Base-by-base conservation (phyloP, 1,284 basidiomycete genomes). In the Leccinum pallidistipes region DNA sequence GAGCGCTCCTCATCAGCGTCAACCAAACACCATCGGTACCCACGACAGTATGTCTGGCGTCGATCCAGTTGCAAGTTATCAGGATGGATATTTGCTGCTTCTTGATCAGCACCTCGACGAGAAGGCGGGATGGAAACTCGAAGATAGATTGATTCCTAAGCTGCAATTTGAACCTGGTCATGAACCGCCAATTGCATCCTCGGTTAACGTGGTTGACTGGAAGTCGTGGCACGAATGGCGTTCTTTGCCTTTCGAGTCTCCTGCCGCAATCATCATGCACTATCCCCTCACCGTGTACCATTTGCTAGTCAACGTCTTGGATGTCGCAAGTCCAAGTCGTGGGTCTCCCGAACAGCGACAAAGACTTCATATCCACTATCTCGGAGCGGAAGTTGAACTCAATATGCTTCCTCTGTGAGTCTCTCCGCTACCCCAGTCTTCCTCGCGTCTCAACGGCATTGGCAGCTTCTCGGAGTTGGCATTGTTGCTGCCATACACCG, bases 361-460 rank as follows among this genome's bases (percentile, higher is more conserved):
- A 24, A 59, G 64, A 16, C 68, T 80, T 27, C 52, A 65, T 45
- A 34, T 80, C 5, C 78, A 80, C 54, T 71, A 77, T 34, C 64
- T 80, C 7, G 78, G 78, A 11, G 68, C 73, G 6, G 79, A 79
- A 64, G 72, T 74, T n/a, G 79, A 80, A 60, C 72, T 80, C 45
- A 81, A 80, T 57, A 80, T 76, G 67, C 65, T 81, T 24, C 80
- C 80, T 31, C 52, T 79, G 80, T 80, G 56, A 45, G 79, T 73
- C 14, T 31, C 31, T 57, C 12, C 32, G 8, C 32, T 54, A 21
- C 27, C 0, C 21, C n/a, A 3, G 1, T 56, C 11, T 34, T 32
- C 51, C 47, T 32, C 10, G 9, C 10, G 36, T 59, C 55, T 57
- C 32, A 58, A 38, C 9, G 61, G 11, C 21, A 21, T 36, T 40